Conservation (phyloP, 2,329 filamentous ascomycete genomes). For the Cytospora leucostoma region DNA sequence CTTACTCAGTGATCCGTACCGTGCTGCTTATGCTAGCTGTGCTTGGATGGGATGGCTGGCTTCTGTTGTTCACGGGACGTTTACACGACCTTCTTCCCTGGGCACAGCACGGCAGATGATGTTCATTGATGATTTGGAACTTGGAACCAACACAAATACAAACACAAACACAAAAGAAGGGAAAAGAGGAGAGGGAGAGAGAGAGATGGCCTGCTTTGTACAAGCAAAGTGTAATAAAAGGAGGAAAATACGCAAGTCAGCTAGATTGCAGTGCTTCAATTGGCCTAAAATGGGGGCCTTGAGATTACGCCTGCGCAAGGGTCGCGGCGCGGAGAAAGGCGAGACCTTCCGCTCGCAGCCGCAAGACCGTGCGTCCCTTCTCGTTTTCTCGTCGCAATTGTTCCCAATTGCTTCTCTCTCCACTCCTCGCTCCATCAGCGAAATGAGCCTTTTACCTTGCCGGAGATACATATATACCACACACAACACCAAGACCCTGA, state of each 20-base stretch:
- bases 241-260: conserved; percentile 20
- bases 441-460: conserved; percentile 9
- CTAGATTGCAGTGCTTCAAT: conserved; percentile 17
- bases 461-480: neutral
- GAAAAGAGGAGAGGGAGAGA: conserved; percentile 20
- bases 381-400: neutral
- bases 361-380: neutral
- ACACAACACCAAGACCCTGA: neutral
- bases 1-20: too few relatives aligned
- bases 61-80: neutral
- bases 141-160: neutral
- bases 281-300: conserved; percentile 12
- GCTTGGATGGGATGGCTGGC: neutral
- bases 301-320: conserved; percentile 19
- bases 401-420: conserved; percentile 14
- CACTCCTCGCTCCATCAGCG: conserved; percentile 19
- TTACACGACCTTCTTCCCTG: neutral
- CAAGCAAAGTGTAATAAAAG: conserved; percentile 14
- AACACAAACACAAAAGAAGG: neutral
- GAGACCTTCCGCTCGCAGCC: neutral
- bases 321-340: conserved; percentile 5
- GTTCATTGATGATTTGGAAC: neutral
- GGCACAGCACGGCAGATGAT: neutral
- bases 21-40: neutral
- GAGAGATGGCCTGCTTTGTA: conserved; percentile 8